Evolutionary conservation across 1,284 basidiomycete species (phyloP).

Genomic region (Trametes polyzona): DNA sequence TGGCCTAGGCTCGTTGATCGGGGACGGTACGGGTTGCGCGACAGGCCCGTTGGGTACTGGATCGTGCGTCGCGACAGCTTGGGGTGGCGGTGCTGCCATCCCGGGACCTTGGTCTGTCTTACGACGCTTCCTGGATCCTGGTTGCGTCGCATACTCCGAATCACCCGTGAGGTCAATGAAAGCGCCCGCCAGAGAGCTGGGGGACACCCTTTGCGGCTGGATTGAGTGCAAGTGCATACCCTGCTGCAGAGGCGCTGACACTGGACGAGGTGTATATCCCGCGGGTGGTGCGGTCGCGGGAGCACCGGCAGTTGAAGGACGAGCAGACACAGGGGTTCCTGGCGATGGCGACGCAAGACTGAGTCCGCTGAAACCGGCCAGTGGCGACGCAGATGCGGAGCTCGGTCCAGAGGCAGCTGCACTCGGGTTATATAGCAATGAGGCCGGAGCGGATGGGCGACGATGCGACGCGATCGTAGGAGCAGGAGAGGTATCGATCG

Average conservation of each 20-base stretch:
- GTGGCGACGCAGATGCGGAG: slow-evolving; percentile 10
- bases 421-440: neutral
- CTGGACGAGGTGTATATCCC: neutral
- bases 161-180: slow-evolving; percentile 25
- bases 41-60: neutral
- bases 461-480: slow-evolving; percentile 10
- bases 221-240: slow-evolving; percentile 2
- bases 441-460: slow-evolving; percentile 15
- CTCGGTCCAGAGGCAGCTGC: slow-evolving; percentile 5
- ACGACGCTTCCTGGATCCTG: slow-evolving; percentile 16
- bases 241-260: slow-evolving; percentile 3
- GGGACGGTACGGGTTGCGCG: too few species aligned
- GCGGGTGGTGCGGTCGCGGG: neutral
- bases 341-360: slow-evolving; percentile 11
- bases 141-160: slow-evolving; percentile 1
- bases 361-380: slow-evolving; percentile 14
- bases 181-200: slow-evolving; percentile 21
- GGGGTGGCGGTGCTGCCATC: neutral
- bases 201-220: neutral
- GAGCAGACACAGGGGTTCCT: slow-evolving; percentile 5
- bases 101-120: slow-evolving; percentile 15
- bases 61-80: neutral
- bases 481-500: slow-evolving; percentile 3
- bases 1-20: too few species aligned
- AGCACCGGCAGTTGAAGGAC: slow-evolving; percentile 8